Percentiles rank a stretch among this genome's conserved stretches.
Conservation (phyloP, 2,329 filamentous ascomycete genomes). For the Hypoxylon sp. region DNA sequence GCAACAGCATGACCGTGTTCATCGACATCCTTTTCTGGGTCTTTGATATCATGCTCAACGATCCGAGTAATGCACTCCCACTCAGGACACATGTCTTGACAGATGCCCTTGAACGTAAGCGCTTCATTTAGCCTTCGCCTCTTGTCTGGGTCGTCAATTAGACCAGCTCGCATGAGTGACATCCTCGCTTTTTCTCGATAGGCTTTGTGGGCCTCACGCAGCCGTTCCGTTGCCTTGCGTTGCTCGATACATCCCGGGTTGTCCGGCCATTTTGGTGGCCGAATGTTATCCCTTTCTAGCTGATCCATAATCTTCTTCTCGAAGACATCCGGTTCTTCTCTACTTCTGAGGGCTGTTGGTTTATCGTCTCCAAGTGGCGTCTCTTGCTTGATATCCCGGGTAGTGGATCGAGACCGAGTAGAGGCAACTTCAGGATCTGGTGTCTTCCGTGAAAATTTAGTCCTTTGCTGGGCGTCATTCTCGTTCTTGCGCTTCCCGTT, state of each 20-base stretch:
- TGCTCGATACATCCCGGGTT: conserved; percentile 68
- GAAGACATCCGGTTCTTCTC: conserved; percentile 48
- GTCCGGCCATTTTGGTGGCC: conserved; percentile 68
- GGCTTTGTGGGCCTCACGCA: conserved; percentile 69
- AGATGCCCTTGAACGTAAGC: conserved; percentile 77
- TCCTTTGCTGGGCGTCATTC: conserved; percentile 29
- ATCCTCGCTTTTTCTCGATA: conserved; percentile 71
- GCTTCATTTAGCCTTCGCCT: conserved; percentile 74
- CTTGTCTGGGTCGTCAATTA: conserved; percentile 76
- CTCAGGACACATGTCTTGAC: conserved; percentile 78
- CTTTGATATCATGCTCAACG: conserved; percentile 71
- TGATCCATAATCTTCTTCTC: conserved; percentile 68
- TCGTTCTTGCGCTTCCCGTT: conserved; percentile 45
- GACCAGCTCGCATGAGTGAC: conserved; percentile 70
- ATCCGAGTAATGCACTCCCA: conserved; percentile 76
- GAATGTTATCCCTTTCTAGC: conserved; percentile 69
- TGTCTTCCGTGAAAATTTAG: conserved; percentile 41
- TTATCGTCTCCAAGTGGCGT: conserved; percentile 1
- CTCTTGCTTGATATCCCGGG: conserved; percentile 14
- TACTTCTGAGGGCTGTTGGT: conserved; percentile 17
- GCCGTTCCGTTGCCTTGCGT: conserved; percentile 67
- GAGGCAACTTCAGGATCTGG: conserved; percentile 27
- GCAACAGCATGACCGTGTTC: conserved; percentile 61
- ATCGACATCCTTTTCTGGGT: conserved; percentile 66
- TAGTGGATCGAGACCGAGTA: conserved; percentile 25